A percentile compares a stretch with the other conserved stretches of the same genome.
phyloP scores from a whole-genome alignment of 495 filamentous ascomycete genomes.

The Daldinia caldariorum region DNA sequence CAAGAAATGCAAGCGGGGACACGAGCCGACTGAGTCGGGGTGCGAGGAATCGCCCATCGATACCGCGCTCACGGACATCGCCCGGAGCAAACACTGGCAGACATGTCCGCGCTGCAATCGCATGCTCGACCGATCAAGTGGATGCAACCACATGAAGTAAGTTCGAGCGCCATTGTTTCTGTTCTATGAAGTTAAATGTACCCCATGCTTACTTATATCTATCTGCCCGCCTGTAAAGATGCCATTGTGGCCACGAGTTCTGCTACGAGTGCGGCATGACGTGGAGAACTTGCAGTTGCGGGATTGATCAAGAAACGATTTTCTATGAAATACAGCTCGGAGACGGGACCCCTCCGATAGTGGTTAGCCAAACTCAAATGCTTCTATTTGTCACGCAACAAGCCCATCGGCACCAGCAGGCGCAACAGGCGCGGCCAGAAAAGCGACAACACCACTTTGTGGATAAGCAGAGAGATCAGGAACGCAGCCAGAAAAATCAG shows the following conservation, averaged over 20 bases:
- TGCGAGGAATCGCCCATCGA: conserved; percentile 5
- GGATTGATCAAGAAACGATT: neutral
- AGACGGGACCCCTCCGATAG: neutral
- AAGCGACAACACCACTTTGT: neutral
- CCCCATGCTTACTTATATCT: neutral
- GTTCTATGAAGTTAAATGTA: neutral
- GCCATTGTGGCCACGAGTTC: conserved; percentile 15
- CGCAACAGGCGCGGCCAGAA: neutral
- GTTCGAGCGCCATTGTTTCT: neutral
- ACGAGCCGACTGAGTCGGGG: neutral
- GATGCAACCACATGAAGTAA: conserved; percentile 25
- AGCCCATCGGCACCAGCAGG: neutral
- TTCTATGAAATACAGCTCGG: neutral
- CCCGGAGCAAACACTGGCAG: neutral
- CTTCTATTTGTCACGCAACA: neutral
- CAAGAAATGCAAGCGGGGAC: conserved; percentile 13
- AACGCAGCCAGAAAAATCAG: neutral
- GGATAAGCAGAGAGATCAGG: neutral
- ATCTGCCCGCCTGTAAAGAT: conserved; percentile 5
- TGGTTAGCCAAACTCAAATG: neutral
- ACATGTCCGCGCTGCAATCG: conserved; percentile 12
- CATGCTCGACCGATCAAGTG: neutral
- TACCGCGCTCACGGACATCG: neutral
- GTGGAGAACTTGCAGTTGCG: conserved; percentile 14
- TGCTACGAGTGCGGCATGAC: conserved; percentile 9